Conservation (phyloP, 2,329 filamentous ascomycete genomes). For the Exophiala sp. region DNA sequence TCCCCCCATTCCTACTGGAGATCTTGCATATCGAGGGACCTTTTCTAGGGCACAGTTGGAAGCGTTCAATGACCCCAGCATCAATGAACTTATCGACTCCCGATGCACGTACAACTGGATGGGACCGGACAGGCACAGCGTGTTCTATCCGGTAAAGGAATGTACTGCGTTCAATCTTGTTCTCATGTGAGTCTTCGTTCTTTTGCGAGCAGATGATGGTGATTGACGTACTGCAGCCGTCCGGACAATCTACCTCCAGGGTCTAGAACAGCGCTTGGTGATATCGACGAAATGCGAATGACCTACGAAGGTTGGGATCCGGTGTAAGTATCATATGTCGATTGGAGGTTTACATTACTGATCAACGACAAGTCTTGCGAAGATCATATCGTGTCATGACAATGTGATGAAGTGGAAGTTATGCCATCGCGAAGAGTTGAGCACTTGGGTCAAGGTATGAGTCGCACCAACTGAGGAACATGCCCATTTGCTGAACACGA, state of each 20-base stretch:
- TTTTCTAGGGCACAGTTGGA: slow-evolving; percentile 8
- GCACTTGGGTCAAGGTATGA: background rate
- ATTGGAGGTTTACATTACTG: background rate
- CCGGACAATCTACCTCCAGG: slow-evolving; percentile 10
- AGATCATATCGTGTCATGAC: slow-evolving; percentile 13
- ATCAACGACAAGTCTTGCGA: slow-evolving; percentile 1
- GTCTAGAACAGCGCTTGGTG: background rate
- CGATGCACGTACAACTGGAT: slow-evolving; percentile 8
- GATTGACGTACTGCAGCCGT: background rate
- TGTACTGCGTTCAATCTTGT: slow-evolving; percentile 10
- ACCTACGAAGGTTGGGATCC: slow-evolving; percentile 17
- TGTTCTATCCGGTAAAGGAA: slow-evolving; percentile 11
- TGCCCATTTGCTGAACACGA: background rate
- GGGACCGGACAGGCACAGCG: slow-evolving; percentile 10
- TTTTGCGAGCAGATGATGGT: too few species aligned
- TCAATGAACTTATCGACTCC: slow-evolving; percentile 12
- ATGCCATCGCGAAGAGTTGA: slow-evolving; percentile 1
- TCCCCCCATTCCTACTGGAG: slow-evolving; percentile 51
- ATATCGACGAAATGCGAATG: slow-evolving; percentile 7
- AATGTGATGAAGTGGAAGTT: slow-evolving; percentile 17
- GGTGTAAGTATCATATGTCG: background rate
- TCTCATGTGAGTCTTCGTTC: slow-evolving; percentile 1
- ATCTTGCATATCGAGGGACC: slow-evolving; percentile 47
- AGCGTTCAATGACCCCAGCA: slow-evolving; percentile 4
- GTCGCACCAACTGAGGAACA: background rate